phyloP scores from a whole-genome alignment of 2,329 filamentous ascomycete species.

The Rugonectria rugulosa region DNA sequence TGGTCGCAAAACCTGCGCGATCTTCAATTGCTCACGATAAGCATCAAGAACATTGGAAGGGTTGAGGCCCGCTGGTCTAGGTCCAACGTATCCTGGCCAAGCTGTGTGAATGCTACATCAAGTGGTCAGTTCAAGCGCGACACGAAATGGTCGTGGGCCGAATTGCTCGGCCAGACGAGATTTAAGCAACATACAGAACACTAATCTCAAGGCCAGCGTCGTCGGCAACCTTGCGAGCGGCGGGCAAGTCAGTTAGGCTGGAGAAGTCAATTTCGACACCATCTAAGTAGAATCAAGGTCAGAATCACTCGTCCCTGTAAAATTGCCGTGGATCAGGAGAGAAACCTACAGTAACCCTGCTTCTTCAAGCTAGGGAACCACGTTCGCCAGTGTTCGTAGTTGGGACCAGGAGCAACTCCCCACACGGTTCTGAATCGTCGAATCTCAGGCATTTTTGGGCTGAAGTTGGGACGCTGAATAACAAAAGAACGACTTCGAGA shows the following conservation, averaged over 20 bases:
- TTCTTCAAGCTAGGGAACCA: slow-evolving; percentile 24
- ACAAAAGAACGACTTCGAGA: not conserved
- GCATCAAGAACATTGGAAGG: slow-evolving; percentile 4
- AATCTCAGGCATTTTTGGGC: slow-evolving; percentile 19
- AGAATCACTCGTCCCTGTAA: not conserved
- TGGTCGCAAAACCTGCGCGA: slow-evolving; percentile 5
- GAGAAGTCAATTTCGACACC: slow-evolving; percentile 18
- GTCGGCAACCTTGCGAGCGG: slow-evolving; percentile 2
- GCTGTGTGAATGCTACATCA: slow-evolving; percentile 7
- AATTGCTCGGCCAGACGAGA: not conserved
- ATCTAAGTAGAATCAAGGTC: not conserved
- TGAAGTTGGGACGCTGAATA: not conserved
- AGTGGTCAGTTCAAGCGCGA: not conserved
- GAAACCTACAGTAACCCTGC: slow-evolving; percentile 22
- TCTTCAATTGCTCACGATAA: slow-evolving; percentile 16
- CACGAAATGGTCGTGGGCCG: not conserved
- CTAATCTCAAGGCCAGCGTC: slow-evolving; percentile 14
- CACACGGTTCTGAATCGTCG: slow-evolving; percentile 22
- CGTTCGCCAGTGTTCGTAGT: slow-evolving; percentile 17
- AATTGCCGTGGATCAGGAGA: not conserved
- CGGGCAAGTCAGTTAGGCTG: not conserved
- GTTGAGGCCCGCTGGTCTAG: slow-evolving; percentile 8
- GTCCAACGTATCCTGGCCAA: slow-evolving; percentile 5
- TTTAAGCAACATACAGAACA: slow-evolving; percentile 10
- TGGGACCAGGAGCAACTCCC: slow-evolving; percentile 17